Conservation (phyloP, 129 eudicot species). For the Lactuca sativa region DNA sequence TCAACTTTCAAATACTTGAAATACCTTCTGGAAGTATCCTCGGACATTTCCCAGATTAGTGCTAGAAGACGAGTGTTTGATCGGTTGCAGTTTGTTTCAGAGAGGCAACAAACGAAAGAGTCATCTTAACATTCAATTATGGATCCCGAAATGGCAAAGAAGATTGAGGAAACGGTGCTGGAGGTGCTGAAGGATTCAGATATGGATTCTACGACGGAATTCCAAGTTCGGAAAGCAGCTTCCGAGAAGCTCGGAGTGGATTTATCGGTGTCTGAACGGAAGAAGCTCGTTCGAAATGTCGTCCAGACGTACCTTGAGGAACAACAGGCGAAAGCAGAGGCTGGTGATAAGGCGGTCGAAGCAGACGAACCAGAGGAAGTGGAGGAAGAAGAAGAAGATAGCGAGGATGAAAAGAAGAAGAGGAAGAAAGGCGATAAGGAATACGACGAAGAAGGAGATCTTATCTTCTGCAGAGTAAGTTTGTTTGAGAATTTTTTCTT, state of each 20-base stretch:
- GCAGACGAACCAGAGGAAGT: slow-evolving; percentile 20
- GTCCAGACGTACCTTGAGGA: slow-evolving; percentile 65
- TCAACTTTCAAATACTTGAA: background rate
- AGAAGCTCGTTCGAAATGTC: slow-evolving; percentile 61
- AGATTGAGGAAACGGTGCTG: slow-evolving; percentile 65
- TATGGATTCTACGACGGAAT: slow-evolving; percentile 78
- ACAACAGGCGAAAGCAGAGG: slow-evolving; percentile 40
- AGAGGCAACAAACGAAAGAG: background rate
- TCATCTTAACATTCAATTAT: slow-evolving; percentile 16
- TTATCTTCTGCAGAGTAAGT: slow-evolving; percentile 78
- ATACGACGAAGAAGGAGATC: slow-evolving; percentile 90
- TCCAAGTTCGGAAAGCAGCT: slow-evolving; percentile 65
- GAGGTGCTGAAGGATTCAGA: slow-evolving; percentile 57
- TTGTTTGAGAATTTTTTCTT: background rate
- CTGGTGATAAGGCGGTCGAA: slow-evolving; percentile 22
- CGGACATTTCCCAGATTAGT: background rate
- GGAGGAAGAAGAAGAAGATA: slow-evolving; percentile 37
- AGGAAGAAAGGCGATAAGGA: slow-evolving; percentile 46
- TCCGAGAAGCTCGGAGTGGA: slow-evolving; percentile 66
- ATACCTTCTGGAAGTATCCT: background rate
- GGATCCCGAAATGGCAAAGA: slow-evolving; percentile 47
- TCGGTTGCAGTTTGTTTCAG: background rate
- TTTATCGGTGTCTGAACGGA: slow-evolving; percentile 60
- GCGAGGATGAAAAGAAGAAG: slow-evolving; percentile 34
- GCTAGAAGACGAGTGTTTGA: background rate